phyloP scores from a whole-genome alignment of 495 filamentous ascomycete species.

The Schizothecium vesticola region DNA sequence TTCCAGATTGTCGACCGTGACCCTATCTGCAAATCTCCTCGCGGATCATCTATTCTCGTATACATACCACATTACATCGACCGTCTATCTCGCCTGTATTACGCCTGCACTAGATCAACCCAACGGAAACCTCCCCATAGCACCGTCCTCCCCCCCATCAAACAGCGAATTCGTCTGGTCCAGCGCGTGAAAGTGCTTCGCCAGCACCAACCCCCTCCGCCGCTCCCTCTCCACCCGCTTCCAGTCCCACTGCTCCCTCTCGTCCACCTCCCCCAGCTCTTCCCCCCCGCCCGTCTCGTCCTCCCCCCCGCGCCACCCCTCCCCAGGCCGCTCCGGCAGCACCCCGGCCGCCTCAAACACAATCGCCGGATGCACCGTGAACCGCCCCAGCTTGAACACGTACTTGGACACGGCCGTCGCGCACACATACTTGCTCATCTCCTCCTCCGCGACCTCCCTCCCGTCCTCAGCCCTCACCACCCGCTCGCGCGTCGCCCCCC shows the following conservation, averaged over 20 bases:
- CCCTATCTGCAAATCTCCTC: background rate
- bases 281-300: conserved; percentile 31
- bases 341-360: conserved; percentile 63
- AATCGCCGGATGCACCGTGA: conserved; percentile 79
- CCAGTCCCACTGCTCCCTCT: conserved; percentile 44
- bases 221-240: conserved; percentile 40
- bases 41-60: background rate
- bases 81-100: background rate
- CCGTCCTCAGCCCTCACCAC: conserved; percentile 30
- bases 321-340: conserved; percentile 53
- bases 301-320: conserved; percentile 43
- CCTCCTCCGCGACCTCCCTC: conserved; percentile 45
- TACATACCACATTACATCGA: background rate
- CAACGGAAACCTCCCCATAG: conserved; percentile 42
- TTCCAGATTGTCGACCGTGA: background rate
- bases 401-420: conserved; percentile 80
- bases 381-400: conserved; percentile 79
- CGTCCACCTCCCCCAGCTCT: conserved; percentile 21
- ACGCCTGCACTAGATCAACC: conserved; percentile 15
- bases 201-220: conserved; percentile 43
- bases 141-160: conserved; percentile 42
- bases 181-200: conserved; percentile 45
- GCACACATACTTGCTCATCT: conserved; percentile 52
- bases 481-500: conserved; percentile 17
- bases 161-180: conserved; percentile 46